Evolutionary conservation across 202 grass and related monocot species (phyloP).

Genomic region (Carex arenaria): DNA sequence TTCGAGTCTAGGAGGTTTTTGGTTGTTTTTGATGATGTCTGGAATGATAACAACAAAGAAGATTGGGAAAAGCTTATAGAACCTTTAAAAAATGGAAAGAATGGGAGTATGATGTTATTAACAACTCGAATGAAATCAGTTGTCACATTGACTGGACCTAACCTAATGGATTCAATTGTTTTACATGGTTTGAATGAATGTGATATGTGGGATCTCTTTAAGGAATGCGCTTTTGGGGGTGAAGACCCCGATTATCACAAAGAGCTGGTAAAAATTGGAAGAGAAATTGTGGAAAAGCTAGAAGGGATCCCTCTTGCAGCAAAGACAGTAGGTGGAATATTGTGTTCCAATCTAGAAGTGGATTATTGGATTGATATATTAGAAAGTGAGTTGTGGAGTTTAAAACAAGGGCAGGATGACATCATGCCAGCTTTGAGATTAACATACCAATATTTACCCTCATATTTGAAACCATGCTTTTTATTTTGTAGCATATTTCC

Average conservation of each 20-base stretch:
- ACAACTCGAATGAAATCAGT: not conserved
- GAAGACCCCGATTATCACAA: not conserved
- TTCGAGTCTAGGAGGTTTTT: conserved; percentile 23
- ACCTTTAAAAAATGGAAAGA: not conserved
- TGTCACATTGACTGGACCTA: not conserved
- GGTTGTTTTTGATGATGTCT: not conserved
- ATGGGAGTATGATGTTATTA: conserved; percentile 18
- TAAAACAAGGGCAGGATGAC: conserved; percentile 1
- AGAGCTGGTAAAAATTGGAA: conserved; percentile 22
- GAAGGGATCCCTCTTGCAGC: conserved; percentile 29
- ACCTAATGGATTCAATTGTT: not conserved
- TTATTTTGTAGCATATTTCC: conserved; percentile 33
- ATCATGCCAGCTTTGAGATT: conserved; percentile 29
- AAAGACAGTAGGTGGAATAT: conserved; percentile 18
- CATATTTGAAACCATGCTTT: conserved; percentile 31
- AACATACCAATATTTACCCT: conserved; percentile 24
- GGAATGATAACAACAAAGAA: too few species aligned
- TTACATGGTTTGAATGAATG: conserved; percentile 10
- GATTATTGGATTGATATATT: conserved; percentile 19
- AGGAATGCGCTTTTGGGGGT: not conserved
- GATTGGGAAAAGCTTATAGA: too few species aligned
- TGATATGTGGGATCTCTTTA: conserved; percentile 7
- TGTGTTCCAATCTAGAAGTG: conserved; percentile 9
- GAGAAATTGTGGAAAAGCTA: conserved; percentile 21
- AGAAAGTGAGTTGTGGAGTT: conserved; percentile 23